Conservation (phyloP, 345 rosid genomes). For the Balakata baccata region DNA sequence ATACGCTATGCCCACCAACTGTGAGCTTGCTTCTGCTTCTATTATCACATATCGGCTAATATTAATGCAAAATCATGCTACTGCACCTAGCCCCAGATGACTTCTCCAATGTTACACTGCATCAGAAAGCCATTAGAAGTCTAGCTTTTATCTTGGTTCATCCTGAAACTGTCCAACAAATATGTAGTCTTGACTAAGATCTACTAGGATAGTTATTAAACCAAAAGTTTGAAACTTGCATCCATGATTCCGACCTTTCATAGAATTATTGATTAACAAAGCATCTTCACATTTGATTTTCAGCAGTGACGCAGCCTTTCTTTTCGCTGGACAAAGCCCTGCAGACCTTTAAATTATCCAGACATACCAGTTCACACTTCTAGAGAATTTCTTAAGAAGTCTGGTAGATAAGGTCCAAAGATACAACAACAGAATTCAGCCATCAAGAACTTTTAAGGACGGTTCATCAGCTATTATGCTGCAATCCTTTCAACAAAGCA, state of each 20-base stretch:
- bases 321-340: neutral
- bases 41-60: slow-evolving; percentile 4
- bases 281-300: neutral
- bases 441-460: neutral
- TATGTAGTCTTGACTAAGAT: neutral
- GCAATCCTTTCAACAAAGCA: neutral
- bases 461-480: neutral
- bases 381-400: neutral
- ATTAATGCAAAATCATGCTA: neutral
- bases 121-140: slow-evolving; percentile 6
- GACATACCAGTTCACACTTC: neutral
- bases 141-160: neutral
- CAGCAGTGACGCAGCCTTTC: slow-evolving; percentile 4
- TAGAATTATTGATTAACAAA: neutral
- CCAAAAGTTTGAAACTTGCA: neutral
- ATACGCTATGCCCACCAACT: neutral
- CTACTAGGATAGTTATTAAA: neutral
- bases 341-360: neutral
- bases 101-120: slow-evolving; percentile 3
- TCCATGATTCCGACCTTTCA: neutral
- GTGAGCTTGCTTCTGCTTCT: slow-evolving; percentile 4
- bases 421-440: neutral
- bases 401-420: neutral
- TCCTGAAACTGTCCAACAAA: neutral
- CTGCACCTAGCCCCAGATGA: slow-evolving; percentile 3